Conservation (phyloP, 2,329 filamentous ascomycete genomes). For the Microcyclospora pomicola region DNA sequence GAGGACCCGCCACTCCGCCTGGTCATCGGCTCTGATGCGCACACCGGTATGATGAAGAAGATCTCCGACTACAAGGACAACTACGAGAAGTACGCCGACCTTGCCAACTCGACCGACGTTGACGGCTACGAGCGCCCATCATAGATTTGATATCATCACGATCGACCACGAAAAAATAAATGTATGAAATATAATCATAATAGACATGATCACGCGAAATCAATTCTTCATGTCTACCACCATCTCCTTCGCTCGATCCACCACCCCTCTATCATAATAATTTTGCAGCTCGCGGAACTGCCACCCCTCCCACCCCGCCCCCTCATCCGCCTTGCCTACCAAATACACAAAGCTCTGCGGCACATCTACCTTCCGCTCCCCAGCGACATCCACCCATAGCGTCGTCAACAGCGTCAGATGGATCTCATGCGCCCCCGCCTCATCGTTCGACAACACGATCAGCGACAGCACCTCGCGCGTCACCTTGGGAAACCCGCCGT, state of each 20-base stretch:
- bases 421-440: constrained; percentile 1
- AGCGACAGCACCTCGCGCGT: background rate
- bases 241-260: background rate
- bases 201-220: no score
- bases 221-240: no score
- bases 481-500: background rate
- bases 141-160: no score
- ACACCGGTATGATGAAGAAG: constrained; percentile 35
- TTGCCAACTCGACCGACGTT: no score
- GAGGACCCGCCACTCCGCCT: constrained; percentile 39
- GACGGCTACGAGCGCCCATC: no score
- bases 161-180: no score
- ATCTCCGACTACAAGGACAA: constrained; percentile 36
- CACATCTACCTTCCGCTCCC: background rate
- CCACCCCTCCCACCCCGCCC: background rate
- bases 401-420: background rate
- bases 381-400: background rate
- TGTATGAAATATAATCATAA: no score
- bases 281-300: constrained; percentile 1
- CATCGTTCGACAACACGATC: background rate
- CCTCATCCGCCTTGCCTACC: background rate
- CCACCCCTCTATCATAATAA: background rate
- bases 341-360: constrained; percentile 1
- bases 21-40: constrained; percentile 42
- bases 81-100: constrained; percentile 27